Base-by-base conservation (phyloP, 768 basidiomycete genomes). In the Polyporus arcularius region DNA sequence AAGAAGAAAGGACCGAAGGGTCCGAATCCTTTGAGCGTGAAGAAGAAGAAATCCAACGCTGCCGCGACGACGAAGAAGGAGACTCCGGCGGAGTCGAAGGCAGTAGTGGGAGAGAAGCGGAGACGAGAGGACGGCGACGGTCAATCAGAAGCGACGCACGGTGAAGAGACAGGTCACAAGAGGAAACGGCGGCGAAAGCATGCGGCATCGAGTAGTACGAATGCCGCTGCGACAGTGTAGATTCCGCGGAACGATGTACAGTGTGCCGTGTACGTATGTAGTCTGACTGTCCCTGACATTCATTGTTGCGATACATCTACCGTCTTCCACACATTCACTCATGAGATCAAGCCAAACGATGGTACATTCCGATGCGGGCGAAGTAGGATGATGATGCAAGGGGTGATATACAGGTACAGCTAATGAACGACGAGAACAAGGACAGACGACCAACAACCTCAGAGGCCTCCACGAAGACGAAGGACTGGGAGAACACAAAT, bases 21-120 rank as follows among this genome's bases (percentile, higher is more conserved):
- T 0, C 94, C 96, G 1, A 98, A 98, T 76, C 94, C 96, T 8
- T 81, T 98, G 3, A 95, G 93, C 61, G 78, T 96, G 47, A 95
- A 94, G 81, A 97, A 94, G 80, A 96, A 92, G 74, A 85, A 84
- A 67, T 50, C 65, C 4, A 67, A 71, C 26, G 32, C 63, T 6
- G 58, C 60, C 1, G 42, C 35, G 5, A 15, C 32, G 14, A 26
- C 46, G 4, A 18, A 53, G 11, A 21, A 52, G 14, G 14, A 50
- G 15, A 55, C 53, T 39, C 45, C 11, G 1, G 42, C 46, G 18
- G 50, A 47, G 18, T 18, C 53, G 5, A 54, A 66, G 38, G 59
- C 53, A 32, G 57, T 68, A 51, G 66, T 49, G 6, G 68, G 72
- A 16, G 55, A 55, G 26, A 76, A 77, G 58, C 67, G 74, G 30